Percentiles rank a stretch among this genome's conserved stretches.
phyloP scores from a whole-genome alignment of 2,329 filamentous ascomycete genomes.

The Albifimbria verrucaria region DNA sequence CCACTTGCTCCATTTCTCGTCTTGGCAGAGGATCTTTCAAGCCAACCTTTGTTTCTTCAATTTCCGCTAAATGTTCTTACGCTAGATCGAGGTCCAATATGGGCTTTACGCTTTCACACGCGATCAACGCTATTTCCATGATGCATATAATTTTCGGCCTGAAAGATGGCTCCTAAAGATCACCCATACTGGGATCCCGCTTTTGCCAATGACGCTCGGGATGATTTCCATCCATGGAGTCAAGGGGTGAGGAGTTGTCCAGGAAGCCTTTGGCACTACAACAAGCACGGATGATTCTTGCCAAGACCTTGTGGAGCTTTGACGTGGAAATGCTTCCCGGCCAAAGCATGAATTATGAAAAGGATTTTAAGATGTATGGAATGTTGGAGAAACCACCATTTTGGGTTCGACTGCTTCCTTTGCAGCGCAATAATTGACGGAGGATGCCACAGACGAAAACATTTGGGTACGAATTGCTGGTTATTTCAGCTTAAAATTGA shows the following conservation, averaged over 20 bases:
- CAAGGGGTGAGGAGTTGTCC: neutral
- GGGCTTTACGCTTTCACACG: conserved; percentile 1
- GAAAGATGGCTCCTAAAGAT: neutral
- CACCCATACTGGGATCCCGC: neutral
- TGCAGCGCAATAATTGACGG: no score
- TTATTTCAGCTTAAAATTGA: no score
- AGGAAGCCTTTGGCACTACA: neutral
- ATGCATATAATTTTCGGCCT: neutral
- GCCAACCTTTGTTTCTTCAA: neutral
- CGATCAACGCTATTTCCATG: neutral
- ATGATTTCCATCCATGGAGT: conserved; percentile 1
- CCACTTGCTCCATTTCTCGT: neutral
- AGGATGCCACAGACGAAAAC: no score
- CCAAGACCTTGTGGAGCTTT: neutral
- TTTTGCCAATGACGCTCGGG: neutral
- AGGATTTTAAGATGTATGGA: neutral
- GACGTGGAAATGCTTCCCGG: conserved; percentile 1
- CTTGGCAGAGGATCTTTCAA: neutral
- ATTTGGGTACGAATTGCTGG: no score
- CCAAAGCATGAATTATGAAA: neutral
- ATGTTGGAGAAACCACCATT: neutral
- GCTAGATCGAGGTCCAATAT: conserved; percentile 1
- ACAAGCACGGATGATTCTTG: neutral
- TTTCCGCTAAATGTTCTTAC: no score
- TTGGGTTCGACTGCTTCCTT: no score